Conservation (phyloP, 805 yeast genomes). For the Zygotorulaspora chibaensis region DNA sequence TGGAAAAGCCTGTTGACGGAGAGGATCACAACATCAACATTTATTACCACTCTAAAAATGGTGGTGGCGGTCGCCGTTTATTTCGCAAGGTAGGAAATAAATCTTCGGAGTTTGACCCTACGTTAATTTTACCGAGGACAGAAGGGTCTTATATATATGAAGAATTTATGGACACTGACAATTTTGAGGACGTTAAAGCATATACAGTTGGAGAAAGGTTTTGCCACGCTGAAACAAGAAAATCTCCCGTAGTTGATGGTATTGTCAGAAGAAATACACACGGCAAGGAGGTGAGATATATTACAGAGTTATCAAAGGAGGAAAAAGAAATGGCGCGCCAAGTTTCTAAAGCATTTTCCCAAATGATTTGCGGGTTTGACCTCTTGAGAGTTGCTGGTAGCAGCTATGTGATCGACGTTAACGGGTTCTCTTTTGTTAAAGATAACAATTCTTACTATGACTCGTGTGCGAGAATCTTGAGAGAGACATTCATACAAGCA, state of each 20-base stretch:
- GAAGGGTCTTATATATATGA: constrained; percentile 92
- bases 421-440: constrained; percentile 96
- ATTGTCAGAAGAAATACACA: constrained; percentile 94
- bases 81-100: constrained; percentile 97
- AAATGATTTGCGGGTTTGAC: constrained; percentile 96
- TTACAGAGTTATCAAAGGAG: constrained; percentile 69
- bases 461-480: constrained; percentile 68
- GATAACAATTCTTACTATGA: constrained; percentile 86
- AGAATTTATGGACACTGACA: constrained; percentile 94
- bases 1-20: constrained; percentile 98
- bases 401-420: constrained; percentile 93
- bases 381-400: constrained; percentile 81
- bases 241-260: constrained; percentile 99
- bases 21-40: constrained; percentile 96
- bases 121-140: constrained; percentile 67
- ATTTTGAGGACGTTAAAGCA: constrained; percentile 97
- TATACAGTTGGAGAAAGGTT: constrained; percentile 88
- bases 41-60: constrained; percentile 80
- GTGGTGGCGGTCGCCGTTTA: constrained; percentile 95
- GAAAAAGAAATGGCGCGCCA: constrained; percentile 78
- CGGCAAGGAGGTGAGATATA: constrained; percentile 91
- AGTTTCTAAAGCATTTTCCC: constrained; percentile 74
- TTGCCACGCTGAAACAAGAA: constrained; percentile 98
- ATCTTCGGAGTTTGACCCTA: constrained; percentile 91
- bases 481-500: constrained; percentile 67